Base-by-base conservation (phyloP, 2,329 filamentous ascomycete genomes). In the Fusarium stilboides region DNA sequence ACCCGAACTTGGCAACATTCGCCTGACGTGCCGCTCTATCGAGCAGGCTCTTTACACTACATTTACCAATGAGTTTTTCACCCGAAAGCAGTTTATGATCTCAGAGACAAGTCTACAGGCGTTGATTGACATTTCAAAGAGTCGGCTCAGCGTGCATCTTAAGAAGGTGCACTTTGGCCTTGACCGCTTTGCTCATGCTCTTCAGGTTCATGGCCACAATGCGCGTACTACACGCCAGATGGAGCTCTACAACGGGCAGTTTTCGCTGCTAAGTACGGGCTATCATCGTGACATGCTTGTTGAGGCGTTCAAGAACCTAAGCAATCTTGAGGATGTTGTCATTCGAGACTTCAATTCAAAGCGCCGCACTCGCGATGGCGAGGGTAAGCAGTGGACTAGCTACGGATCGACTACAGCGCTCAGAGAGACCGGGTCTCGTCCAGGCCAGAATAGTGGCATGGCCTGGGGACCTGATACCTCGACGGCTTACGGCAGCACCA, bases 31-130 rank as follows among this genome's bases (percentile, higher is more conserved):
- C 79, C 87, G 84, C 57, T 75, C 80, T 19, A 74, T 89, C 14
- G 88, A 91, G 73, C 77, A 77, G 20, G 79, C 81, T 3, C 79
- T 91, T 14, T 87, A 87, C 76, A 80, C 83, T 49, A 81, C 80
- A 34, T 92, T 91, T 69, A 81, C 85, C 28, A 80, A 80, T 24
- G 88, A 91, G 66, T 92, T 90, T 80, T 92, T 92, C 77, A 82
- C 80, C 51, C 88, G 88, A 75, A 87, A 86, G 71, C 89, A 91
- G 73, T 92, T 91, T 77, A 89, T 90, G 86, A 73, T 91, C 55
- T 85, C 84, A 3, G 80, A 86, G 34, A 77, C 82, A 68, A 91
- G 89, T 70, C 78, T 91, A 12, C 81, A 86, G 53, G 80, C 84
- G 0, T 80, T 91, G 13, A 65, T 85, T 76, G 80, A 85, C 72